Base-by-base conservation (phyloP, 345 rosid genomes). In the Bruguiera parviflora region DNA sequence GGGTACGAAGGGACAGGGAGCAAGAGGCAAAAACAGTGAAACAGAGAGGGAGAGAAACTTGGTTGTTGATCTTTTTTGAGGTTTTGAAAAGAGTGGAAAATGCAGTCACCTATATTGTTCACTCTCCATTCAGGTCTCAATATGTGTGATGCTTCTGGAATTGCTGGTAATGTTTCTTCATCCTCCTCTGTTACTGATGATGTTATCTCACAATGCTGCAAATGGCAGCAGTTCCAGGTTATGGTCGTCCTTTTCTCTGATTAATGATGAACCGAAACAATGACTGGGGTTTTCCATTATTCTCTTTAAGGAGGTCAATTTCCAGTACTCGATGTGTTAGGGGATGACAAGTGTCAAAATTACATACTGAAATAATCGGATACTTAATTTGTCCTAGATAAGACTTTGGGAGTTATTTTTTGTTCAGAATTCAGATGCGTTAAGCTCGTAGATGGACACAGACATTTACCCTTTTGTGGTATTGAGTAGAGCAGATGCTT, bases 91-190 rank as follows among this genome's bases (percentile, higher is more conserved):
- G 32, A 7, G 67, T 39, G 47, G 22, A 0, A 63, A 53, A 80
- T 80, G 86, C 5, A 64, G 61, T 69, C 77, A 13, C 8, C 62
- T 55, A 77, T 25, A 53, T 21, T 67, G 15, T 65, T 75, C 71
- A 35, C 84, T 8, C 56, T 75, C 51, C 71, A 62, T 68, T 67
- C 68, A 37, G 76, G 72, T 10, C 82, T 71, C 79, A 70, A 83
- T 57, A 77, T 71, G 80, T 70, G 87, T 58, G 80, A 77, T 77
- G 82, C 76, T 67, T 78, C 81, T 73, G 90, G 90, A 65, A 20
- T 86, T 72, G 80, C 90, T 21, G 90, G 90, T 86, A 60, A 33
- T 46, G 5, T 29, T 5, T 65, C 52, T 29, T 6, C 49, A 10
- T 56, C 29, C 5, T 67, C 21, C 22, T 24, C 37, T 63, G 49